Conservation (phyloP, 768 basidiomycete genomes). For the Phaeotremella fagi region DNA sequence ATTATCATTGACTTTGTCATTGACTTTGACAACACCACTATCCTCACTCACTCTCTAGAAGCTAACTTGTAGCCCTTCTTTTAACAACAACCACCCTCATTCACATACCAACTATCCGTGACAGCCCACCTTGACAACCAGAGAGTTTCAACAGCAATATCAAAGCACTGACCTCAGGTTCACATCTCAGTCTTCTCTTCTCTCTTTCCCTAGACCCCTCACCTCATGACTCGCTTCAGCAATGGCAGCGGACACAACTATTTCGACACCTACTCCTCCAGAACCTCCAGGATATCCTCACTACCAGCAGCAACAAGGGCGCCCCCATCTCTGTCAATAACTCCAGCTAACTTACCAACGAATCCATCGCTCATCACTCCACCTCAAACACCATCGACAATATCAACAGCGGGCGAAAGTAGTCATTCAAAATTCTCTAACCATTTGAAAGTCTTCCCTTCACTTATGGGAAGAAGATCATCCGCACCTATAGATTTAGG, state of each 20-base stretch:
- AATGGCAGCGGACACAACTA: not conserved
- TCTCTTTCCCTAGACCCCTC: not conserved
- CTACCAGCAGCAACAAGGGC: not conserved
- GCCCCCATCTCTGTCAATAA: not conserved
- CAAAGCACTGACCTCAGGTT: not conserved
- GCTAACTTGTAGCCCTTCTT: too few species aligned
- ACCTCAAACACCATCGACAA: too few species aligned
- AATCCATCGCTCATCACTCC: conserved; percentile 3
- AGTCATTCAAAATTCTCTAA: not conserved
- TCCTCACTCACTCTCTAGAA: too few species aligned
- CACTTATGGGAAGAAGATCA: not conserved
- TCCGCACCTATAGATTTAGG: not conserved
- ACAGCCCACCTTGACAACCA: too few species aligned
- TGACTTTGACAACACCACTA: too few species aligned
- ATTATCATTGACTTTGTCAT: too few species aligned
- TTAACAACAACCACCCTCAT: too few species aligned
- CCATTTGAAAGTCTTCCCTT: not conserved
- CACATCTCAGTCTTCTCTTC: not conserved
- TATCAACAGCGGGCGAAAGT: too few species aligned
- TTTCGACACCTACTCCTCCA: not conserved
- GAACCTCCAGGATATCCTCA: not conserved
- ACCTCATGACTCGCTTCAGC: not conserved
- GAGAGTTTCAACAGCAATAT: too few species aligned
- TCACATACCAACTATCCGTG: too few species aligned
- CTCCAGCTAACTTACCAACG: conserved; percentile 8